Evolutionary conservation across 768 basidiomycete genomes (phyloP).

Genomic region (Dacryopinax primogenitus): DNA sequence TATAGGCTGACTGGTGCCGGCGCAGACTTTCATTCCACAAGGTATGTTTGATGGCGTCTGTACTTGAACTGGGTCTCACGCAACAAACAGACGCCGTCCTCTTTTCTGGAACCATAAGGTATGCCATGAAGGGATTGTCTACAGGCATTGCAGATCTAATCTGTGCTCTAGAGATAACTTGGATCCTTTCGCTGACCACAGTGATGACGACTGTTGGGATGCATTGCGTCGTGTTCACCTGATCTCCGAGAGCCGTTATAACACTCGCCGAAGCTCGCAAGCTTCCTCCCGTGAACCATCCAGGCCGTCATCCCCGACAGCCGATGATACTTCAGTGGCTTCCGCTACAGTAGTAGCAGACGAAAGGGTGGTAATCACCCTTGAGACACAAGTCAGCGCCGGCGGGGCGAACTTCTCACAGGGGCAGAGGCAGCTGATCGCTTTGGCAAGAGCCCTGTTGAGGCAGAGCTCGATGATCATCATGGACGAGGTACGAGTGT

Average conservation of each 20-base stretch:
- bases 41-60: slow-evolving; percentile 17
- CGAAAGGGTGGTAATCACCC: slow-evolving; percentile 41
- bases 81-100: slow-evolving; percentile 25
- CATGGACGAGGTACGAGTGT: slow-evolving; percentile 50
- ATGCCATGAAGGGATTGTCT: slow-evolving; percentile 19
- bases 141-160: not conserved
- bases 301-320: slow-evolving; percentile 30
- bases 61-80: slow-evolving; percentile 2
- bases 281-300: slow-evolving; percentile 38
- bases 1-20: not conserved
- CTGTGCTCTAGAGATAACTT: slow-evolving; percentile 24
- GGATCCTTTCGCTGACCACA: slow-evolving; percentile 48
- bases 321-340: slow-evolving; percentile 30
- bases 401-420: slow-evolving; percentile 88
- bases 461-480: slow-evolving; percentile 61
- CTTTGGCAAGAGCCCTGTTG: slow-evolving; percentile 70
- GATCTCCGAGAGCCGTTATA: slow-evolving; percentile 39
- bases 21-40: slow-evolving; percentile 32
- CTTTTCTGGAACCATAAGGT: slow-evolving; percentile 66
- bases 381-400: slow-evolving; percentile 69
- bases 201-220: slow-evolving; percentile 66
- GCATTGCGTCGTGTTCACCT: slow-evolving; percentile 73
- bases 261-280: slow-evolving; percentile 41
- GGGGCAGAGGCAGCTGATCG: slow-evolving; percentile 78
- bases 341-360: slow-evolving; percentile 29